These are phyloP conservation scores for Bathelium albidoporum DNA, from an alignment of 495 filamentous ascomycete species.

Conservation along the genomic window DNA sequence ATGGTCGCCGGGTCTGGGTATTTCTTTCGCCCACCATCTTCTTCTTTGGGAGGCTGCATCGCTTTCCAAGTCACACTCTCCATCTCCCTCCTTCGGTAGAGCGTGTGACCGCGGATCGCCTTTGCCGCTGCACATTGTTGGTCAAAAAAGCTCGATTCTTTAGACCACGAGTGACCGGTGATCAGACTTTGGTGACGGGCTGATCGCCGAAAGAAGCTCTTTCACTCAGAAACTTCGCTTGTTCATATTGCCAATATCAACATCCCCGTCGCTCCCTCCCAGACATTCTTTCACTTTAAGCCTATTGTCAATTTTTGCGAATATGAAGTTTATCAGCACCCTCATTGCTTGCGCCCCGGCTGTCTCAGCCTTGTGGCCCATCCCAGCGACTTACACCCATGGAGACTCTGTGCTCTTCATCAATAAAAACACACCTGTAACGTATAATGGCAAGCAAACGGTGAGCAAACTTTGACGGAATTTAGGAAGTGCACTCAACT, in stretches of 20 bases:
- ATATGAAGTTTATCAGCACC: neutral
- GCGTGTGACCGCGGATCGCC: neutral
- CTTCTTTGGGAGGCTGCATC: neutral
- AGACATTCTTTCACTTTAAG: neutral
- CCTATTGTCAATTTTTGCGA: neutral
- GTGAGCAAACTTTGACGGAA: conserved; percentile 6
- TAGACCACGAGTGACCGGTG: neutral
- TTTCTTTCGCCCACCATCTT: neutral
- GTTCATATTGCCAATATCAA: neutral
- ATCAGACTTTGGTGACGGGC: neutral
- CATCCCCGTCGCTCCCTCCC: neutral
- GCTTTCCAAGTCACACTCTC: neutral
- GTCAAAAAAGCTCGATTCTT: neutral
- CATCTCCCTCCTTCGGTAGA: neutral
- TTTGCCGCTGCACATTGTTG: neutral
- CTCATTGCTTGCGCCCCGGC: conserved; percentile 4
- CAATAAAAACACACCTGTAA: conserved; percentile 39
- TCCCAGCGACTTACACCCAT: conserved; percentile 40
- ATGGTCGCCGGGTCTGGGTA: neutral
- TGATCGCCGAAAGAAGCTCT: neutral
- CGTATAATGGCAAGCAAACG: conserved; percentile 39
- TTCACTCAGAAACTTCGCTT: neutral
- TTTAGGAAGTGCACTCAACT: neutral
- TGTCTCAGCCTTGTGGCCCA: conserved; percentile 48
- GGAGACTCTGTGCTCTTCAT: conserved; percentile 49